Percentiles rank a stretch among this genome's conserved stretches.
These are phyloP conservation scores for Cladosporium sp. DNA, from an alignment of 2,329 filamentous ascomycete genomes.

Conservation along the genomic window DNA sequence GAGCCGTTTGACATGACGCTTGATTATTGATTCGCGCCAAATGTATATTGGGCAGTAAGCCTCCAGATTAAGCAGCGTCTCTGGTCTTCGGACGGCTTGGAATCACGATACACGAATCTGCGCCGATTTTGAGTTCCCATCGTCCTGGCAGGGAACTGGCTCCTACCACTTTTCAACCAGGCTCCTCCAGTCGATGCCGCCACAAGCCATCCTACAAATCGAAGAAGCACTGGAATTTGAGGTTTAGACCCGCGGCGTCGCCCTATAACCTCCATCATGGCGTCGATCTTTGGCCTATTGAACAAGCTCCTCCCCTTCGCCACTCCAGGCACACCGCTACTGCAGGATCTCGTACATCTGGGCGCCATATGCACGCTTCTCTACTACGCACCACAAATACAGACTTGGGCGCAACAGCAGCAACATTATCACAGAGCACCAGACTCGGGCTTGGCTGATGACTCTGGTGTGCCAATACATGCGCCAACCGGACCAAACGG, in stretches of 20 bases:
- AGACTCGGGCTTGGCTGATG: background rate
- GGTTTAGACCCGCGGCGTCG: background rate
- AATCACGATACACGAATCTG: too few species aligned
- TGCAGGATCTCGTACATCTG: slow-evolving; percentile 45
- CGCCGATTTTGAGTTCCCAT: too few species aligned
- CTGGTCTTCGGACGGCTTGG: too few species aligned
- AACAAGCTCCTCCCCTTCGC: slow-evolving; percentile 47
- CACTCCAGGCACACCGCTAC: slow-evolving; percentile 41
- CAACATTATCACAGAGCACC: background rate
- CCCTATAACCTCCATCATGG: slow-evolving; percentile 17
- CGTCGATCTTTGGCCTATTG: slow-evolving; percentile 24
- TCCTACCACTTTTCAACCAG: too few species aligned
- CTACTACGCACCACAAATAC: slow-evolving; percentile 45
- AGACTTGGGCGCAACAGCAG: slow-evolving; percentile 30
- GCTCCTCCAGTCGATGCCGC: background rate
- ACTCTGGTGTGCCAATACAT: background rate
- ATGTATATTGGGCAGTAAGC: too few species aligned
- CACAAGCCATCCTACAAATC: too few species aligned
- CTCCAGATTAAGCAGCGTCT: too few species aligned
- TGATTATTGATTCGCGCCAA: too few species aligned
- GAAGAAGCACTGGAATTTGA: too few species aligned
- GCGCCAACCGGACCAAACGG: background rate
- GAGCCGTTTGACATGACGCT: background rate
- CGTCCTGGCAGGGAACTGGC: too few species aligned
- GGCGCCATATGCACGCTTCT: slow-evolving; percentile 39